Evolutionary conservation across 192 early-diverging fungal species (phyloP).

Genomic region (Coemansia sp.): DNA sequence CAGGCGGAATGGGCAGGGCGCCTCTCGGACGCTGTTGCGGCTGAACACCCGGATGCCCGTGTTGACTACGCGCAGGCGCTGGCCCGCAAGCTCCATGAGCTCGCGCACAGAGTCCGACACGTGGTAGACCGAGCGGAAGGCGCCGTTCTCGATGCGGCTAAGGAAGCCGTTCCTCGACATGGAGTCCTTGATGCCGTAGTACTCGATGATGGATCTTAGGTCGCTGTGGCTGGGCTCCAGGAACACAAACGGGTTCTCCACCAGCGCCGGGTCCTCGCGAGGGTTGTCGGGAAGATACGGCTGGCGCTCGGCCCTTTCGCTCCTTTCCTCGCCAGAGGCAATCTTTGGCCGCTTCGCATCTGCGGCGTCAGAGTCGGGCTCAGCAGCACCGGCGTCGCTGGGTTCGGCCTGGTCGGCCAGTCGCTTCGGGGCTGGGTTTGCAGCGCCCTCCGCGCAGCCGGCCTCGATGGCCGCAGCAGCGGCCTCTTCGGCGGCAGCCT

Average conservation of each 20-base stretch:
- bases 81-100: conserved; percentile 62
- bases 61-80: conserved; percentile 78
- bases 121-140: conserved; percentile 77
- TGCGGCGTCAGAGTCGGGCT: conserved; percentile 1
- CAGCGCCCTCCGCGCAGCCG: background rate
- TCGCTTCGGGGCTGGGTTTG: conserved; percentile 10
- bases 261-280: conserved; percentile 50
- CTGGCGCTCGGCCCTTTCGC: conserved; percentile 7
- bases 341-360: conserved; percentile 12
- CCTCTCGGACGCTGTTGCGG: conserved; percentile 62
- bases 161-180: conserved; percentile 86
- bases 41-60: conserved; percentile 89
- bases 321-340: background rate
- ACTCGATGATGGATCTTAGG: conserved; percentile 62
- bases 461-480: background rate
- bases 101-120: conserved; percentile 78
- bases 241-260: conserved; percentile 90
- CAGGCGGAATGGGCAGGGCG: conserved; percentile 65
- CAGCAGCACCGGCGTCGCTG: conserved; percentile 2
- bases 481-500: conserved; percentile 6
- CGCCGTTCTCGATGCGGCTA: conserved; percentile 75
- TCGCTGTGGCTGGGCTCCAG: conserved; percentile 60
- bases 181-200: conserved; percentile 70
- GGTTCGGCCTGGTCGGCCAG: conserved; percentile 1
- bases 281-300: conserved; percentile 45